A percentile compares a stretch with the other conserved stretches of the same genome.
These are phyloP conservation scores for Malus hybrid DNA, from an alignment of 331 rosid genomes.

Conservation along the genomic window DNA sequence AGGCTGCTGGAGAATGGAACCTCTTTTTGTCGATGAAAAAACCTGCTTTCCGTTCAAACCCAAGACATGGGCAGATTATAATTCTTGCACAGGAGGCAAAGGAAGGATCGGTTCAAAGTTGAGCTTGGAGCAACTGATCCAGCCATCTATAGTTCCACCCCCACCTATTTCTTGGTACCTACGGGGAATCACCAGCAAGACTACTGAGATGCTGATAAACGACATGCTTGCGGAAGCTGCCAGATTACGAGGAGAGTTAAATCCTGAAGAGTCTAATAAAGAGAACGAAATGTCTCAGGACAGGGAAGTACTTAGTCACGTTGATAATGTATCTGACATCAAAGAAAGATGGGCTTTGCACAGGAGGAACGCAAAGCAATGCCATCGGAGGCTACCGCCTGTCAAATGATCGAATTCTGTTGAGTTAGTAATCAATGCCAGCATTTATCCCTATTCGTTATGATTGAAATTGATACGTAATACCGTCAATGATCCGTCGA, in stretches of 20 bases:
- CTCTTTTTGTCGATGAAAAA: constrained; percentile 76
- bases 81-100: constrained; percentile 68
- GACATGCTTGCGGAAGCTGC: constrained; percentile 74
- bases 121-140: constrained; percentile 65
- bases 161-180: constrained; percentile 98
- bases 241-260: constrained; percentile 54
- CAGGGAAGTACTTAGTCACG: constrained; percentile 17
- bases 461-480: not conserved
- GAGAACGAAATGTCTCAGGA: constrained; percentile 26
- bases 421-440: not conserved
- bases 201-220: constrained; percentile 77
- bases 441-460: not conserved
- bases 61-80: constrained; percentile 54
- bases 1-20: constrained; percentile 92
- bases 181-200: constrained; percentile 72
- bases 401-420: constrained; percentile 26
- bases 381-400: constrained; percentile 28
- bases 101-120: constrained; percentile 93
- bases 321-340: constrained; percentile 38
- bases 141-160: constrained; percentile 86
- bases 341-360: constrained; percentile 77
- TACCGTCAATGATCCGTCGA: not conserved
- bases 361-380: constrained; percentile 57
- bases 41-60: constrained; percentile 67
- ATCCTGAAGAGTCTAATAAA: constrained; percentile 22